Base-by-base conservation (phyloP, 2,329 filamentous ascomycete species). In the Cladosporium sp. region DNA sequence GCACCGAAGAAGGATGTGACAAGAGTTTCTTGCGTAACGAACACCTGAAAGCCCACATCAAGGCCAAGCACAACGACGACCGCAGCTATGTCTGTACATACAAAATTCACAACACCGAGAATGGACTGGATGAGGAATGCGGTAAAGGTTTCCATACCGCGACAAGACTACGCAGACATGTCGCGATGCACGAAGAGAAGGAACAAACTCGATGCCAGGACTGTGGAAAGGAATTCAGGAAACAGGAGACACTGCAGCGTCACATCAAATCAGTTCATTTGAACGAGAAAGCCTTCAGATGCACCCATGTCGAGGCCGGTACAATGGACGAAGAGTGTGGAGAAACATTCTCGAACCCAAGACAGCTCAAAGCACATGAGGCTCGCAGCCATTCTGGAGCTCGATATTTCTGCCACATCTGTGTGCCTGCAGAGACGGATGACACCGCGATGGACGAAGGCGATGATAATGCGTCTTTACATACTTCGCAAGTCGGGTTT, bases 11-110 rank as follows among this genome's bases (percentile, higher is more conserved):
- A 5, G 86, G 76, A 42, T 97, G 93, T 70, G 84, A 85, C 67
- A 97, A 96, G 77, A 83, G 87, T 42, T 97, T 96, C 71, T 83
- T 91, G 14, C 89, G 94, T 62, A 85, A 90, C 64, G 93, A 93
- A 66, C 92, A 97, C 74, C 80, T 97, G 17, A 87, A 88, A 60
- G 88, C 92, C 64, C 93, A 97, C 72, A 76, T 95, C 69, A 92
- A 92, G 70, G 89, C 88, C 58, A 87, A 88, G 11, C 93, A 97
- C 72, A 88, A 84, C 19, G 79, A 85, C 57, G 82, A 90, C 64
- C 82, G 88, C 60, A 82, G 85, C 49, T 88, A 91, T 71, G 73
- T 82, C 25, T 97, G 92, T 75, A 78, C 82, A n/a, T 85, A 85
- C 67, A 49, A 62, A 20, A 43, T 67, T 14, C 60, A 54, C 19